Evolutionary conservation across 352 stramenopile genomes (phyloP).

Genomic region (Bremia lactucae): DNA sequence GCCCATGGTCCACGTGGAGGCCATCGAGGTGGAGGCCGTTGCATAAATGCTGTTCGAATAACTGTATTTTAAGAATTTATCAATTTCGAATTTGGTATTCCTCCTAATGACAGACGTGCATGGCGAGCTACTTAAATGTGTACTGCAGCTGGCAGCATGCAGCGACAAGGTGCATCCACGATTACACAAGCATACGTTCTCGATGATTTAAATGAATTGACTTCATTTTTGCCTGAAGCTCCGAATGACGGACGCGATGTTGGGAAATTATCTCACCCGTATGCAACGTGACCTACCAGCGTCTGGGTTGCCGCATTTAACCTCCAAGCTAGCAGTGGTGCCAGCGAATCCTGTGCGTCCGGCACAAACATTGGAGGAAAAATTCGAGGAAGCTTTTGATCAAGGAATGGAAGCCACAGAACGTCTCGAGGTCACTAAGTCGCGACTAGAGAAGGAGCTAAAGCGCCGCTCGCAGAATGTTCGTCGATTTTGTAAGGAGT

Average conservation of each 20-base stretch:
- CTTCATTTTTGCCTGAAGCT: constrained; percentile 21
- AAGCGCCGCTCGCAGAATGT: constrained; percentile 36
- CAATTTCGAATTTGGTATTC: not conserved
- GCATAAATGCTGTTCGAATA: not conserved
- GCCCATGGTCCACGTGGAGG: not conserved
- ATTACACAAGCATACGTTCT: not conserved
- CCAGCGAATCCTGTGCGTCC: constrained; percentile 23
- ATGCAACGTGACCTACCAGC: constrained; percentile 33
- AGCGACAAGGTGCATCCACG: constrained; percentile 51
- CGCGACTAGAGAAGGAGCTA: constrained; percentile 55
- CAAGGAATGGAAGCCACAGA: constrained; percentile 50
- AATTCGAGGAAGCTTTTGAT: constrained; percentile 47
- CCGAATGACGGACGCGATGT: constrained; percentile 37
- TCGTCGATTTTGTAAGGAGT: not conserved
- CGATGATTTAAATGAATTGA: not conserved
- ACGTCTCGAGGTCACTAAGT: constrained; percentile 52
- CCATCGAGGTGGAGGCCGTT: constrained; percentile 7
- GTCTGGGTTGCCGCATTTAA: constrained; percentile 41
- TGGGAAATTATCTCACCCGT: constrained; percentile 27
- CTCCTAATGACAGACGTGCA: constrained; percentile 38
- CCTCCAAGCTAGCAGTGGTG: constrained; percentile 51
- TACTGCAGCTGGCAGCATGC: constrained; percentile 59
- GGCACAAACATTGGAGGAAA: constrained; percentile 26
- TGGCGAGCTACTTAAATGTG: constrained; percentile 57
- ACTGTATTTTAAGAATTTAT: not conserved